phyloP scores from a whole-genome alignment of 768 basidiomycete species.

The Leucocoprinus birnbaumii region DNA sequence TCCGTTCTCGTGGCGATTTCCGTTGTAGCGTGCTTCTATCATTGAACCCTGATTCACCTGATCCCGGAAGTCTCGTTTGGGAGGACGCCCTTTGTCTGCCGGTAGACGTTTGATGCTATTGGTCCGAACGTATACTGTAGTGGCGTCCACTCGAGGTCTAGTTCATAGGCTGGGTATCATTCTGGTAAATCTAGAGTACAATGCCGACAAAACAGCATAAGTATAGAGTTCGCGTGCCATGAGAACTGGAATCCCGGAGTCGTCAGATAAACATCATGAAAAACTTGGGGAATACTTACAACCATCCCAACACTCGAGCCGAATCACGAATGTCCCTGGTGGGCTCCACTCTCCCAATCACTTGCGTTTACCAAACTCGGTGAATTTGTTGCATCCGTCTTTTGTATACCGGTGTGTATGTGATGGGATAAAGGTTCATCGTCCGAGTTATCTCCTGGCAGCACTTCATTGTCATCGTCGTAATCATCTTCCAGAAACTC shows the following conservation, averaged over 20 bases:
- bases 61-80: not conserved
- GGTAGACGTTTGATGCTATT: not conserved
- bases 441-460: constrained; percentile 19
- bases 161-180: not conserved
- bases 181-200: constrained; percentile 1
- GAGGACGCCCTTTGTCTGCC: not conserved
- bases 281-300: not conserved
- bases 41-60: not conserved
- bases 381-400: not conserved
- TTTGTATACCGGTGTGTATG: constrained; percentile 19
- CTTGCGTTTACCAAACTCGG: not conserved
- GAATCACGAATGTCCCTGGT: not conserved
- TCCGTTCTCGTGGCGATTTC: not conserved
- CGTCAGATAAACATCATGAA: not conserved
- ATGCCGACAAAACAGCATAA: not conserved
- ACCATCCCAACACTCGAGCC: not conserved
- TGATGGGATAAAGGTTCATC: constrained; percentile 27
- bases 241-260: not conserved
- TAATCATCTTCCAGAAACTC: constrained; percentile 63
- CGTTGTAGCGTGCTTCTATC: not conserved
- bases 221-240: not conserved
- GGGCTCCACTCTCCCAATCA: not conserved
- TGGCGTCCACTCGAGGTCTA: not conserved
- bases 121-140: not conserved
- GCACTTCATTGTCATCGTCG: constrained; percentile 36